Evolutionary conservation across 1,284 basidiomycete species (phyloP), one percentile per base, ranked within the genome.

Genomic region (Rhodofomes roseus): DNA sequence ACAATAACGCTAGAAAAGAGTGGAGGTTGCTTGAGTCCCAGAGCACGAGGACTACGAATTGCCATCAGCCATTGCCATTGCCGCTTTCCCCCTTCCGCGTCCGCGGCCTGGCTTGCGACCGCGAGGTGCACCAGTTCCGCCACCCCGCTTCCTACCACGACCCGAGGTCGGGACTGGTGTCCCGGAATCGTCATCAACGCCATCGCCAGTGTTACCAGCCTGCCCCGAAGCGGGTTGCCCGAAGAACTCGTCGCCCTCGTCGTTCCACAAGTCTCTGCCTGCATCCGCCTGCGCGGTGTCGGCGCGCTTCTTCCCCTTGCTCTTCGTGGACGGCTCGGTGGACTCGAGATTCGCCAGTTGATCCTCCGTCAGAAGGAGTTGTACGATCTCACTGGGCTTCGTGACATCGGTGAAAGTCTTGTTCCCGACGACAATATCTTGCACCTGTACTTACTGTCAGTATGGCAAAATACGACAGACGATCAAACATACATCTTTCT

Each of bases 391-490:
- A 76, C 95, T 96, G 29, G 95, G 93, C 74, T 95, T 97, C 46
- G 95, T 89, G 59, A 93, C 92, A 63, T 97, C 90, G 22, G 90
- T 88, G 73, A 98, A 89, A 60, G 86, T 95, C 77, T 98, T 98
- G 77, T 93, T 96, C 60, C 97, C 97, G 16, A 99, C 97, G 62
- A 99, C 97, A 64, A 99, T 97, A 71, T 99, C 97, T 86, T 99
- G 97, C 8, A 97, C 94, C 93, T 95, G 64, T 23, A 50, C 12
- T 22, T n/a, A 34, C 11, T 14, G 31, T 31, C 20, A 22, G 22
- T 52, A n/a, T 18, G 18, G 5, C 16, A 20, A 11, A 8, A 9
- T n/a, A 23, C 5, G 6, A 12, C 34, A 29, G 46, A 11, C n/a
- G 11, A 8, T 16, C 5, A 7, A 6, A 78, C 89, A 70, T 67